Evolutionary conservation across 2,329 filamentous ascomycete species (phyloP).

Genomic region (Emericellopsis cladophorae): DNA sequence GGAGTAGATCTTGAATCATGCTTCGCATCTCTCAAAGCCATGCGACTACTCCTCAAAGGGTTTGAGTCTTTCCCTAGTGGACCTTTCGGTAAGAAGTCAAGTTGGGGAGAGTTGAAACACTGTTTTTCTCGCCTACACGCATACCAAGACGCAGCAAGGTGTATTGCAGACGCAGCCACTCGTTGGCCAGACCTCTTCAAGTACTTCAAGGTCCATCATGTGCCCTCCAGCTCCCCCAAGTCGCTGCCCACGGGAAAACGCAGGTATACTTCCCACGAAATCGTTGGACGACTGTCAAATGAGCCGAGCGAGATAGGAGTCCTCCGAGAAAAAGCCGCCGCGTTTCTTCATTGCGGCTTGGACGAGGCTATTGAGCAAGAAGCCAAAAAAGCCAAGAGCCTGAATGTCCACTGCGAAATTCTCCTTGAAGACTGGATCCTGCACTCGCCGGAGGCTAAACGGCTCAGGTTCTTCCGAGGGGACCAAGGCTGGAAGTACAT

Average conservation of each 20-base stretch:
- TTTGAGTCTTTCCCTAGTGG: background rate
- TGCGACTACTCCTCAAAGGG: background rate
- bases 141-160: background rate
- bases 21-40: background rate
- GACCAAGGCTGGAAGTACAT: conserved; percentile 17
- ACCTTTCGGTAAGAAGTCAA: too few species aligned
- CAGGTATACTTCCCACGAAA: background rate
- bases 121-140: background rate
- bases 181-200: background rate
- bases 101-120: background rate
- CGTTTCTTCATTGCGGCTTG: conserved; percentile 9
- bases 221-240: background rate
- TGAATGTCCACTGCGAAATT: conserved; percentile 22
- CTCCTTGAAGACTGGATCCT: conserved; percentile 13
- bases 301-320: background rate
- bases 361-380: conserved; percentile 9
- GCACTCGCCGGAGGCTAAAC: conserved; percentile 1
- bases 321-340: background rate
- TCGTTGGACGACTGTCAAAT: conserved; percentile 1
- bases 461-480: conserved; percentile 13
- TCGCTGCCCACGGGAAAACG: background rate
- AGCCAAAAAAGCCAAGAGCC: conserved; percentile 9
- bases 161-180: background rate
- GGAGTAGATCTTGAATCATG: too few species aligned
- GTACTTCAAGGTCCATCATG: background rate